Percentiles rank a stretch among this genome's conserved stretches.
These are phyloP conservation scores for Protea cynaroides DNA, from an alignment of 164 flowering plant species.

Conservation along the genomic window DNA sequence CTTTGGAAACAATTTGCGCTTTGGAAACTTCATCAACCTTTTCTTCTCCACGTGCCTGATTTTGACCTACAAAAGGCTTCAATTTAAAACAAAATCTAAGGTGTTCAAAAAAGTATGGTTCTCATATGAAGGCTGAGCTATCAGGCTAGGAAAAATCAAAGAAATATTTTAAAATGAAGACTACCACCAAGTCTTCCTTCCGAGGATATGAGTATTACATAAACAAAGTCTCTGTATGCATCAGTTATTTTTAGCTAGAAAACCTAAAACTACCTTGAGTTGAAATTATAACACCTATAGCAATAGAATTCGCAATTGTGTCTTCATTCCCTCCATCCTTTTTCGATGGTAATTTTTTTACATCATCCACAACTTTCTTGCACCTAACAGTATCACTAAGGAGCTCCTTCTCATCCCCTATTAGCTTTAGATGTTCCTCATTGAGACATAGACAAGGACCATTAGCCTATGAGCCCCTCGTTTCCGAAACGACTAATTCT, in stretches of 20 bases:
- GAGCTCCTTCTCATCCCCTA: no score
- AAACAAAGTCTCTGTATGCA: background rate
- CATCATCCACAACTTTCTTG: background rate
- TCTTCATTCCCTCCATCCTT: background rate
- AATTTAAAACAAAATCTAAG: no score
- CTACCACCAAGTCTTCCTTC: no score
- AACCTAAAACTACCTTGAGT: background rate
- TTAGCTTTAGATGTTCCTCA: no score
- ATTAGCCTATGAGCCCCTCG: no score
- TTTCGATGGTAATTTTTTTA: no score
- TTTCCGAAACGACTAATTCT: no score
- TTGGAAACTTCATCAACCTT: background rate
- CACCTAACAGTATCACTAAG: no score
- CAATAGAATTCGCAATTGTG: background rate
- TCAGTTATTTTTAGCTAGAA: background rate
- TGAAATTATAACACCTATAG: background rate
- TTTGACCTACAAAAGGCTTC: background rate
- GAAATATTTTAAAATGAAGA: background rate
- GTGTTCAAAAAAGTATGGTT: background rate
- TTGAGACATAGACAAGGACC: no score
- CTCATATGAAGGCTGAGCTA: no score
- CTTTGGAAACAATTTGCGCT: constrained; percentile 4
- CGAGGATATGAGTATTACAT: background rate
- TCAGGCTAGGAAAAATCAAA: background rate
- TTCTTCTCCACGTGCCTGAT: constrained; percentile 4